Conservation (phyloP, 2,329 filamentous ascomycete species). For the Ceratocystis colombiana region DNA sequence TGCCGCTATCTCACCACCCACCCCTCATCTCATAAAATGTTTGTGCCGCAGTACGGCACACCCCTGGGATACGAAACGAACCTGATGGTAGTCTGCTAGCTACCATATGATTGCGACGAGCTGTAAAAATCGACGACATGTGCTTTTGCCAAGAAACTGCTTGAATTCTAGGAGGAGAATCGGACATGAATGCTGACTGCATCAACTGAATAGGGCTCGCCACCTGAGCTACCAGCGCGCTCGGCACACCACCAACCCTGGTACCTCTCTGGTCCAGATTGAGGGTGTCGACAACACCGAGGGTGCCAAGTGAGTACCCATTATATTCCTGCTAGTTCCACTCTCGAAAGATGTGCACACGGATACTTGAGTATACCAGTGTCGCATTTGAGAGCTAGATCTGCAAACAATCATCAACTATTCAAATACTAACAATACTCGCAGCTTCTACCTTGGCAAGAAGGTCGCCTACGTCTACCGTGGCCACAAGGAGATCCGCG, state of each 20-base stretch:
- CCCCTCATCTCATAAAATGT: background rate
- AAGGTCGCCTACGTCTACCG: constrained; percentile 98
- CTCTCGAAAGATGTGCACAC: background rate
- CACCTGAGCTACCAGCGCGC: constrained; percentile 96
- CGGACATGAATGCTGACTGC: constrained; percentile 25
- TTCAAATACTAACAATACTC: constrained; percentile 29
- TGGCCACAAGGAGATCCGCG: constrained; percentile 84
- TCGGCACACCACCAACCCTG: constrained; percentile 82
- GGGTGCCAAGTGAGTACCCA: constrained; percentile 64
- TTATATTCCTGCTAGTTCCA: background rate
- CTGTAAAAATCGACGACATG: constrained; percentile 18
- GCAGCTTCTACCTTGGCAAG: constrained; percentile 93
- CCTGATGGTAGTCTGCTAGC: background rate
- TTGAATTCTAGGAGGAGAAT: background rate
- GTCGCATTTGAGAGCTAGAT: background rate
- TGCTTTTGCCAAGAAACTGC: constrained; percentile 22
- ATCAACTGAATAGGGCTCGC: constrained; percentile 58
- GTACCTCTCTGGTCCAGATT: constrained; percentile 93
- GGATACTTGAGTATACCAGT: background rate
- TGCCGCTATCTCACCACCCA: too few relatives aligned
- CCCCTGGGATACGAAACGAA: background rate
- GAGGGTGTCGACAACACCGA: constrained; percentile 90
- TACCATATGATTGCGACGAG: constrained; percentile 19
- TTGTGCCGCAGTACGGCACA: background rate
- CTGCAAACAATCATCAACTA: background rate